Evolutionary conservation across 192 early-diverging fungal genomes (phyloP).

Genomic region (Backusella circina): DNA sequence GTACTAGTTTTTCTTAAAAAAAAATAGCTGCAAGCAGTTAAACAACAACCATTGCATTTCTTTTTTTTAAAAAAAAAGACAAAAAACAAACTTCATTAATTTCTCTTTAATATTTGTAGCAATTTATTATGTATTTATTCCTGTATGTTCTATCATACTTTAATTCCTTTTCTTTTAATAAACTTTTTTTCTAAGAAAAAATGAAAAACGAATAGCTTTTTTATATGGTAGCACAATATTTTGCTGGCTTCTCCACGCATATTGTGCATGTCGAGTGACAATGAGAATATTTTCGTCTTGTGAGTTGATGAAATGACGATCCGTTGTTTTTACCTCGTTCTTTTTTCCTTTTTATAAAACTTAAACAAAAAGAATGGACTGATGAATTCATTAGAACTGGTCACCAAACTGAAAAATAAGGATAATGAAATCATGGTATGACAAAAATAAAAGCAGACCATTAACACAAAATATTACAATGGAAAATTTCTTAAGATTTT

Average conservation of each 20-base stretch:
- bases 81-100: not conserved
- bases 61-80: not conserved
- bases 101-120: not conserved
- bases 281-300: not conserved
- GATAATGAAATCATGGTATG: not conserved
- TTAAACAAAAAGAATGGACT: not conserved
- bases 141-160: not conserved
- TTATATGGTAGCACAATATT: not conserved
- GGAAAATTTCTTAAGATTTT: not conserved
- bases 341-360: not conserved
- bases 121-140: conserved; percentile 4
- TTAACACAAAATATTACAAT: not conserved
- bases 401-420: not conserved
- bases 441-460: not conserved
- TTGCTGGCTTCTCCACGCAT: not conserved
- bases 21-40: not conserved
- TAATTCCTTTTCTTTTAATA: not conserved
- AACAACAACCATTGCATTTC: not conserved
- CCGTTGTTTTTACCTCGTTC: not conserved
- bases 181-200: not conserved
- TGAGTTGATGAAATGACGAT: not conserved
- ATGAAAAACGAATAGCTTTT: not conserved
- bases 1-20: not conserved
- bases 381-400: not conserved
- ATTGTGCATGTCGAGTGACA: not conserved